Evolutionary conservation across 1,284 basidiomycete genomes (phyloP), one percentile per base, ranked within the genome.

Genomic region (Coniophora puteana): DNA sequence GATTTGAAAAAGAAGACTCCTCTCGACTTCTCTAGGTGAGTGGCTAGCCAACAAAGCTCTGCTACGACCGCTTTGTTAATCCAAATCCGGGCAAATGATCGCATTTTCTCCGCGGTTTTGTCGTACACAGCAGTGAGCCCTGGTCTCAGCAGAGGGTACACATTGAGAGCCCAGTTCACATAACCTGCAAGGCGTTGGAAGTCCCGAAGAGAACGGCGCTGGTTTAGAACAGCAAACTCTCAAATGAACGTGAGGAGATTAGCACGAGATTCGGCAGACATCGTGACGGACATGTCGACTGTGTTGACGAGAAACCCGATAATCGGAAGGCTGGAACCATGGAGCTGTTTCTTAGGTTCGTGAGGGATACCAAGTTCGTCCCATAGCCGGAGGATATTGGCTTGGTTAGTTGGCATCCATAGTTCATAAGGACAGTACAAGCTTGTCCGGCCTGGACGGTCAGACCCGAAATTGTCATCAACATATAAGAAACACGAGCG

Each of bases 101-200:
- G 11, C 0, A 11, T 17, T 37, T 65, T 61, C 0, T 59, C 63
- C 1, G 25, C 7, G 1, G 61, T 59, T 46, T 72, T 72, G 0
- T 32, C 31, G 40, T 72, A 72, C 1, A 65, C 8, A 0, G 45
- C 46, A 5, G 40, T 46, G 37, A 71, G 49, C 1, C 50, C 54
- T 2, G 66, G 66, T 1, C 55, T 51, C 0, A 66, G 45, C 0
- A 62, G 46, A 0, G 69, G 68, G 22, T 49, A 65, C 2, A 65
- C 57, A 38, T 68, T 71, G 44, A 45, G 17, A 1, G 34, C 33
- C 68, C 69, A 72, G 39, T 68, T 71, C 2, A 59, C 38, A 55
- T 58, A 67, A 0, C 67, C 63, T 1, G 57, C 48, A 0, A 68
- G 26, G 0, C 36, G 25, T 28, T 62, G 60, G 46, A 57, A 68